Conservation (phyloP, 371 early-diverging fungal genomes). For the Rhizopus arrhizus region DNA sequence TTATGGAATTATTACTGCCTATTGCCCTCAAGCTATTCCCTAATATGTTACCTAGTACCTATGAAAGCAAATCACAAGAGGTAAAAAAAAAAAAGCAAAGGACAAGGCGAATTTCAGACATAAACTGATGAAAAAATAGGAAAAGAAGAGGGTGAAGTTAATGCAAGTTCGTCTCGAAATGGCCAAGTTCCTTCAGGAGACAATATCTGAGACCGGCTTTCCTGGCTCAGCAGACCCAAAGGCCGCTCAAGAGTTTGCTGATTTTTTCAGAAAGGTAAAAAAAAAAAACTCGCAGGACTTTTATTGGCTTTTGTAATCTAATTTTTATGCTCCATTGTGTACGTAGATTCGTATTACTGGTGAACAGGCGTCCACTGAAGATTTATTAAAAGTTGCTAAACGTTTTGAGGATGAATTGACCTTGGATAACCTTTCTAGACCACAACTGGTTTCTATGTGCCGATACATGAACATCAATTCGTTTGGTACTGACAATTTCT, state of each 20-base stretch:
- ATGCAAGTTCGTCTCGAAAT: conserved; percentile 86
- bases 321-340: no score
- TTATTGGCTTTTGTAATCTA: conserved; percentile 12
- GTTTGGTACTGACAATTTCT: conserved; percentile 92
- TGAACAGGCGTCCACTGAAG: conserved; percentile 76
- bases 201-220: conserved; percentile 74
- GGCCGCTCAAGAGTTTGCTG: conserved; percentile 75
- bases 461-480: conserved; percentile 90
- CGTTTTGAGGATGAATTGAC: conserved; percentile 90
- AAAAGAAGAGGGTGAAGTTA: conserved; percentile 79
- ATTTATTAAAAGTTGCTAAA: conserved; percentile 78
- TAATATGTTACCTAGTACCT: conserved; percentile 94
- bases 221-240: conserved; percentile 53
- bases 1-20: conserved; percentile 90
- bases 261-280: conserved; percentile 74
- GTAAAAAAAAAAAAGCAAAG: conserved; percentile 26
- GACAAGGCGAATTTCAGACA: neutral
- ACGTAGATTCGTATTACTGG: conserved; percentile 68
- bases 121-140: conserved; percentile 44
- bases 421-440: conserved; percentile 86
- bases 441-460: conserved; percentile 90
- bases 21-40: conserved; percentile 92
- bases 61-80: conserved; percentile 81
- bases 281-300: neutral
- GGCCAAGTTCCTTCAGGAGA: conserved; percentile 91